phyloP scores from a whole-genome alignment of 176 grass and related monocot genomes.

The Rhynchospora tenuis region DNA sequence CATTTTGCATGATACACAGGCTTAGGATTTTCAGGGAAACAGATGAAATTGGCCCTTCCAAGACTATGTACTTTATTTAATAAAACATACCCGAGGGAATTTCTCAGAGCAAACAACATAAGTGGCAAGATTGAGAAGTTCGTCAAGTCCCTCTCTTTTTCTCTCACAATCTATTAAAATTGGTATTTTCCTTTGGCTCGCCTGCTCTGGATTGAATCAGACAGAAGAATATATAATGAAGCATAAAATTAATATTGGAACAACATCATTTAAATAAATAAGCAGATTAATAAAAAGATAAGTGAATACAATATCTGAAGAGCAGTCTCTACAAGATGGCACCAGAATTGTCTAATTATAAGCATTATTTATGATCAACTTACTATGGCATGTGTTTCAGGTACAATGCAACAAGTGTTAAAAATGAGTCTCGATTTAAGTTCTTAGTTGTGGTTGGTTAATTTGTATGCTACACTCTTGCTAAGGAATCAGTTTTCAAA shows the following conservation, averaged over 20 bases:
- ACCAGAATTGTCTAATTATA: not conserved
- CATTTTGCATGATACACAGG: not conserved
- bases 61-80: not conserved
- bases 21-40: not conserved
- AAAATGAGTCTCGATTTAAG: not conserved
- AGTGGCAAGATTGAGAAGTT: constrained; percentile 70
- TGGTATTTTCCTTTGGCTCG: constrained; percentile 81
- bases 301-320: not conserved
- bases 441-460: not conserved
- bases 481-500: not conserved
- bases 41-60: not conserved
- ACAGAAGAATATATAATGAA: not conserved
- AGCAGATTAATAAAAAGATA: not conserved
- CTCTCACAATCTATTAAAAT: constrained; percentile 83
- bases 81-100: constrained; percentile 51
- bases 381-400: not conserved
- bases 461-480: not conserved
- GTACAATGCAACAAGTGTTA: not conserved
- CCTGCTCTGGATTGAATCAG: constrained; percentile 63
- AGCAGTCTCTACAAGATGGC: constrained; percentile 1
- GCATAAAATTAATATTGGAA: not conserved
- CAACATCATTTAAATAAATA: not conserved
- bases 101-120: constrained; percentile 91
- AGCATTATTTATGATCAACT: not conserved
- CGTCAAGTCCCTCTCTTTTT: constrained; percentile 83